Conservation (phyloP, 768 basidiomycete genomes). For the Mycena vitilis region DNA sequence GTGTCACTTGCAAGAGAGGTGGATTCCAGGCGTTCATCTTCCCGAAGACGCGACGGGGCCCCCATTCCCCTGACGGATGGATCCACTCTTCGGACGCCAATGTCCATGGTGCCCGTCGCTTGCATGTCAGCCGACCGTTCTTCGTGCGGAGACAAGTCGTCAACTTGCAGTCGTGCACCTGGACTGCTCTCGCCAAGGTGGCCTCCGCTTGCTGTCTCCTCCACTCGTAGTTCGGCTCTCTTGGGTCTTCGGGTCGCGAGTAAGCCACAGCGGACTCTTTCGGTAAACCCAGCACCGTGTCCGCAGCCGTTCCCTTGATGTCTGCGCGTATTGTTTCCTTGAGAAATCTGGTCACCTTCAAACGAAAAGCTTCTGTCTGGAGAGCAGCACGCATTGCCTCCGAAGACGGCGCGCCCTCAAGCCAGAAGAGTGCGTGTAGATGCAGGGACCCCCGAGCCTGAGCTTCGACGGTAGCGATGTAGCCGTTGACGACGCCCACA, state of each 20-base stretch:
- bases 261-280: too few relatives aligned
- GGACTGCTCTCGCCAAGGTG: conserved; percentile 40
- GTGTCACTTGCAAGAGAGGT: conserved; percentile 32
- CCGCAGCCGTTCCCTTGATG: conserved; percentile 38
- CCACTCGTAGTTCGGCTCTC: conserved; percentile 36
- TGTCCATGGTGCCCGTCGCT: conserved; percentile 46
- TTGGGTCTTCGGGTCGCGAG: fast-evolving
- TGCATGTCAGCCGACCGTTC: conserved; percentile 43
- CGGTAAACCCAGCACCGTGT: too few relatives aligned
- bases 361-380: conserved; percentile 41
- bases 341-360: conserved; percentile 44
- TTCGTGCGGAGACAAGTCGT: too few relatives aligned
- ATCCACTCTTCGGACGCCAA: conserved; percentile 40
- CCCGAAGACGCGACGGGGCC: conserved; percentile 32
- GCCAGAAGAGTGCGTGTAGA: conserved; percentile 44
- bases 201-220: conserved; percentile 31
- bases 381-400: conserved; percentile 27
- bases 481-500: too few relatives aligned
- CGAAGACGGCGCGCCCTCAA: conserved; percentile 34
- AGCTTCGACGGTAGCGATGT: conserved; percentile 34
- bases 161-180: conserved; percentile 48
- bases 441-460: conserved; percentile 41
- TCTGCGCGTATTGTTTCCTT: conserved; percentile 45
- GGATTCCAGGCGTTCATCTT: conserved; percentile 47
- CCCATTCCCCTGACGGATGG: conserved; percentile 43